Conservation (phyloP, 1,284 basidiomycete genomes). For the Rhodotorula glutinis region DNA sequence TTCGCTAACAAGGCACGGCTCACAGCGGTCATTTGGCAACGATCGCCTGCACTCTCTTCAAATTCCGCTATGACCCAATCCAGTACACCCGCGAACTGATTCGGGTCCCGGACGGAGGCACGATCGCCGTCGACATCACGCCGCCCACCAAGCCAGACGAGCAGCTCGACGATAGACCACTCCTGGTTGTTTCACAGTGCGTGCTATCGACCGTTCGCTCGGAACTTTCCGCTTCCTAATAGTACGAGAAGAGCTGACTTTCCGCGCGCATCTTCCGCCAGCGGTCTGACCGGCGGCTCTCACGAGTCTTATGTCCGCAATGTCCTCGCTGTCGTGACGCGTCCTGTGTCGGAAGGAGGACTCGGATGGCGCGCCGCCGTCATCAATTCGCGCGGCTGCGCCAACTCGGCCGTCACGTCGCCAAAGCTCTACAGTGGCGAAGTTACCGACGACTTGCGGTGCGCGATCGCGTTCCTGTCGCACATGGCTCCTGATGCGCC, state of each 20-base stretch:
- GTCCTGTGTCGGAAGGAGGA: constrained; percentile 66
- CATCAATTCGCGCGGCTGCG: constrained; percentile 85
- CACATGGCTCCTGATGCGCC: constrained; percentile 73
- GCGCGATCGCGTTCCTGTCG: constrained; percentile 73
- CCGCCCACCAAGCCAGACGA: constrained; percentile 58
- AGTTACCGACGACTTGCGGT: constrained; percentile 55
- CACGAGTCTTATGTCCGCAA: constrained; percentile 85
- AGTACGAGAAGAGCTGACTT: too few relatives aligned
- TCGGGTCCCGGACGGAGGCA: constrained; percentile 65
- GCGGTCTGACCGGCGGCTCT: constrained; percentile 51
- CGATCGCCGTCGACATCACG: constrained; percentile 68
- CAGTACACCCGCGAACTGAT: constrained; percentile 56
- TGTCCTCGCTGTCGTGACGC: constrained; percentile 65
- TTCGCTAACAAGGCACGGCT: background rate
- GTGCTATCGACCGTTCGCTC: background rate
- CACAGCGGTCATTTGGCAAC: constrained; percentile 35
- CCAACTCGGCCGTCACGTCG: constrained; percentile 32
- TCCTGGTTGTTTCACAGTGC: constrained; percentile 72
- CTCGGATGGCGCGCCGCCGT: constrained; percentile 83
- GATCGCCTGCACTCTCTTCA: constrained; percentile 57
- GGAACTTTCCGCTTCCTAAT: too few relatives aligned
- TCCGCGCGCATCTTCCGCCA: background rate
- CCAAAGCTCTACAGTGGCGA: constrained; percentile 38
- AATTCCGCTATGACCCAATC: constrained; percentile 55
- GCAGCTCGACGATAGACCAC: constrained; percentile 64